Evolutionary conservation across 2,329 filamentous ascomycete genomes (phyloP).

Genomic region (Claviceps pusilla): DNA sequence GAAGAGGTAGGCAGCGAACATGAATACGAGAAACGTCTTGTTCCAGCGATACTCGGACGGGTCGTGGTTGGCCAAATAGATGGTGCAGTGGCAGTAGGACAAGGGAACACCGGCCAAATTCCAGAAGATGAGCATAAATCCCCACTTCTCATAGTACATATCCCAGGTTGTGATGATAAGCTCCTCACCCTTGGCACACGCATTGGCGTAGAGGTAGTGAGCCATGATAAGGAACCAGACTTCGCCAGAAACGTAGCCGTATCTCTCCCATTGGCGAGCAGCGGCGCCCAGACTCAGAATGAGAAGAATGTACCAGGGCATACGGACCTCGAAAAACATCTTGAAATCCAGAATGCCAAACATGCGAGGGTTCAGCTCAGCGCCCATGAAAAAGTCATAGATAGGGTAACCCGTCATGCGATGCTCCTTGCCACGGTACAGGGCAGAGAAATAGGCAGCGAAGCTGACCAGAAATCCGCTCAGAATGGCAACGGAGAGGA

Average conservation of each 20-base stretch:
- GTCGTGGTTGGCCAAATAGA: slow-evolving; percentile 74
- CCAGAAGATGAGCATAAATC: slow-evolving; percentile 98
- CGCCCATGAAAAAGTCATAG: slow-evolving; percentile 87
- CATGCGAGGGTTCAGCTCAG: slow-evolving; percentile 78
- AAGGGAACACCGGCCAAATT: slow-evolving; percentile 83
- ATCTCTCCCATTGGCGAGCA: slow-evolving; percentile 67
- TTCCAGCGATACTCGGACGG: slow-evolving; percentile 68
- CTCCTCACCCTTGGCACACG: slow-evolving; percentile 84
- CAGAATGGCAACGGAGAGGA: slow-evolving; percentile 85
- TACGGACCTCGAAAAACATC: slow-evolving; percentile 88
- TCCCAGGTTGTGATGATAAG: slow-evolving; percentile 82
- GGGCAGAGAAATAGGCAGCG: slow-evolving; percentile 73
- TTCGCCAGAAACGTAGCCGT: slow-evolving; percentile 77
- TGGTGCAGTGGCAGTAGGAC: slow-evolving; percentile 84
- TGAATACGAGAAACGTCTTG: slow-evolving; percentile 44
- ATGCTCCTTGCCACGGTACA: slow-evolving; percentile 67
- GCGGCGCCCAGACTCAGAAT: slow-evolving; percentile 62
- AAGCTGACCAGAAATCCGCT: slow-evolving; percentile 75
- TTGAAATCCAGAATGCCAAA: slow-evolving; percentile 75
- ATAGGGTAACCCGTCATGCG: slow-evolving; percentile 74
- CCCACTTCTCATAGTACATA: slow-evolving; percentile 95
- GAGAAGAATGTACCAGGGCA: slow-evolving; percentile 84
- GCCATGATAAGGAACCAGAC: slow-evolving; percentile 74
- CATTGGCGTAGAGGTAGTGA: slow-evolving; percentile 83
- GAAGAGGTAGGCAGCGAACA: slow-evolving; percentile 61